Base-by-base conservation (phyloP, 2,329 filamentous ascomycete species). In the Colletotrichum sp. region DNA sequence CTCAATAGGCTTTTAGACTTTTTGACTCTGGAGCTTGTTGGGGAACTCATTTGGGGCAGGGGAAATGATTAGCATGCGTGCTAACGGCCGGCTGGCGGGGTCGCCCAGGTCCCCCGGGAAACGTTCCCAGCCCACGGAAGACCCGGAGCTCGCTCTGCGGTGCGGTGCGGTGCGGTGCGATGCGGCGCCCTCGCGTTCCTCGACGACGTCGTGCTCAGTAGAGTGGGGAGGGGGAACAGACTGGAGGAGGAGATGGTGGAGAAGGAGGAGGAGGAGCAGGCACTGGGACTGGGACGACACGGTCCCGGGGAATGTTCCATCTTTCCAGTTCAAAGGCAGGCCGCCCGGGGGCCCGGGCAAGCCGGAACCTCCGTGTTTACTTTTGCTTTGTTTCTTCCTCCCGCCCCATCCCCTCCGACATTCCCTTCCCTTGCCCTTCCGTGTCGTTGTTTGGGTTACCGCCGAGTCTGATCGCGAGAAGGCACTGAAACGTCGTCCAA, bases 401-500 rank as follows among this genome's bases (percentile, higher is more conserved):
- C 18, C 21, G n/a, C 18, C 62, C 62, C 36, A 26, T 13, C 28
- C 26, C 39, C 36, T 21, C 15, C n/a, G 30, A 39, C 16, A 28
- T 34, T 26, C 34, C 34, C 52, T 55, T 63, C 55, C 30, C 60
- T n/a, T 55, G 59, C 34, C 16, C 30, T 34, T 55, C 32, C 67
- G 52, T 49, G 44, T 21, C 28, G 72, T 39, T 67, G 62, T 72
- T 72, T 72, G 69, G 69, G 62, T 75, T 75, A 39, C 55, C 52
- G 60, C 36, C n/a, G 62, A 30, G 69, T 72, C 72, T 72, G 62
- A 75, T 49, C 62, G 52, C 52, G 28, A 66, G 44, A 26, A 60
- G 36, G 49, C 30, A 66, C 69, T 76, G 69, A 76, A 76, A 76
- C 73, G 67, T 64, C 73, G 24, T 76, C 73, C 69, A 63, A 63